phyloP scores from a whole-genome alignment of 202 grass and related monocot species.

The Carex sylvatica region DNA sequence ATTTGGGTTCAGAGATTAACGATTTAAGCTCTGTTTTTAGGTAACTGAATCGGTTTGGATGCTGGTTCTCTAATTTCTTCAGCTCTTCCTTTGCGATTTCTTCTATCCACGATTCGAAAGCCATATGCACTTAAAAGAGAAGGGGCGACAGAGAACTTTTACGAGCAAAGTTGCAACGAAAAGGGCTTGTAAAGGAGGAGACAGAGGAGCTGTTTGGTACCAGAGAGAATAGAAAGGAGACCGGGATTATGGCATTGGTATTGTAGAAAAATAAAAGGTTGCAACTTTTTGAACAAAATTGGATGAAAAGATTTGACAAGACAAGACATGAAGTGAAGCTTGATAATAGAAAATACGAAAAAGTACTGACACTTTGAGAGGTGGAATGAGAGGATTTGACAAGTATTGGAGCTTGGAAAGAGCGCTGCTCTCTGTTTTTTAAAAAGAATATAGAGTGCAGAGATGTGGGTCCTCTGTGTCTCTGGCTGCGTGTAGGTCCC shows the following conservation, averaged over 20 bases:
- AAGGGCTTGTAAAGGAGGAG: background rate
- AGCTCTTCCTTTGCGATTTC: conserved; percentile 38
- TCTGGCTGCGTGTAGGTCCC: background rate
- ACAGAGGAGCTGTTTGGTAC: background rate
- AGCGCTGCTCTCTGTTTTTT: background rate
- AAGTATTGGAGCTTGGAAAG: background rate
- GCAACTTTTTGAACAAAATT: too few species aligned
- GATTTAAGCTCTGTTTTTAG: conserved; percentile 42
- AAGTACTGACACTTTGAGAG: too few species aligned
- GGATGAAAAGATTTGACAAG: background rate
- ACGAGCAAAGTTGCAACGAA: background rate
- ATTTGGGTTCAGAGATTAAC: conserved; percentile 32
- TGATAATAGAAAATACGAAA: too few species aligned
- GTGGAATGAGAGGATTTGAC: background rate
- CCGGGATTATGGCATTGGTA: too few species aligned
- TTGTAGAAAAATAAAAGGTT: too few species aligned
- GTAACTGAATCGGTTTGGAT: conserved; percentile 32
- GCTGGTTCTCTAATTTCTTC: conserved; percentile 26
- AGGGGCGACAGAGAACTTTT: background rate
- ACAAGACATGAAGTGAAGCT: background rate
- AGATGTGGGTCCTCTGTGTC: background rate
- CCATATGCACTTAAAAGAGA: background rate
- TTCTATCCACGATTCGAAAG: conserved; percentile 28
- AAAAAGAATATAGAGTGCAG: background rate
- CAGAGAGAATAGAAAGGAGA: background rate